phyloP scores from a whole-genome alignment of 2,329 filamentous ascomycete species.

The Drechslerella coelobrocha region DNA sequence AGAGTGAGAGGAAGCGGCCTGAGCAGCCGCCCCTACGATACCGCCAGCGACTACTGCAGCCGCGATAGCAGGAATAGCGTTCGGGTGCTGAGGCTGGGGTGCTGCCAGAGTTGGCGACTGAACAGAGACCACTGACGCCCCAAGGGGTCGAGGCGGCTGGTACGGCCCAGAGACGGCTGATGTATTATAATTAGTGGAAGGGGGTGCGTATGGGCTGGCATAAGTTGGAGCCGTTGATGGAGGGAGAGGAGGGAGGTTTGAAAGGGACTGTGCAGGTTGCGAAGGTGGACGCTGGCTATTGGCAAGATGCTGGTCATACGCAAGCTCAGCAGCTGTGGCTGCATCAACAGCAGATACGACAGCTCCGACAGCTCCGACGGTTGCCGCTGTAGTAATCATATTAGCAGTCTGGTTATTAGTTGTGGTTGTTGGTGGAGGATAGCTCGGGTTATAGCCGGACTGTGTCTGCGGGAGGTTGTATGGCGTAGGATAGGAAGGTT shows the following conservation, averaged over 20 bases:
- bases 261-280: conserved; percentile 11
- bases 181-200: conserved; percentile 11
- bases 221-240: conserved; percentile 43
- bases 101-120: conserved; percentile 22
- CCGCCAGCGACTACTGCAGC: conserved; percentile 33
- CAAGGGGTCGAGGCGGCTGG: conserved; percentile 13
- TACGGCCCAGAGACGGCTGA: background rate
- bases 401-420: background rate
- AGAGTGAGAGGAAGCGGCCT: conserved; percentile 31
- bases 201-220: conserved; percentile 24
- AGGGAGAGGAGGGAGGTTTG: conserved; percentile 33
- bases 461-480: too few relatives aligned
- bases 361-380: conserved; percentile 13
- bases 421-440: conserved; percentile 18
- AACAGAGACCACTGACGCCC: conserved; percentile 9
- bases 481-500: too few relatives aligned
- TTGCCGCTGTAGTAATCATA: background rate
- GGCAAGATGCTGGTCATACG: conserved; percentile 37
- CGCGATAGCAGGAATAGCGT: conserved; percentile 36
- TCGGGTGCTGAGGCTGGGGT: conserved; percentile 32
- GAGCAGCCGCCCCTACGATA: conserved; percentile 16
- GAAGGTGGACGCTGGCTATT: conserved; percentile 37
- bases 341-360: conserved; percentile 32
- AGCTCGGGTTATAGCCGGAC: too few relatives aligned
- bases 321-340: conserved; percentile 40